phyloP scores from a whole-genome alignment of 768 basidiomycete genomes.

The Glaciozyma martinii region DNA sequence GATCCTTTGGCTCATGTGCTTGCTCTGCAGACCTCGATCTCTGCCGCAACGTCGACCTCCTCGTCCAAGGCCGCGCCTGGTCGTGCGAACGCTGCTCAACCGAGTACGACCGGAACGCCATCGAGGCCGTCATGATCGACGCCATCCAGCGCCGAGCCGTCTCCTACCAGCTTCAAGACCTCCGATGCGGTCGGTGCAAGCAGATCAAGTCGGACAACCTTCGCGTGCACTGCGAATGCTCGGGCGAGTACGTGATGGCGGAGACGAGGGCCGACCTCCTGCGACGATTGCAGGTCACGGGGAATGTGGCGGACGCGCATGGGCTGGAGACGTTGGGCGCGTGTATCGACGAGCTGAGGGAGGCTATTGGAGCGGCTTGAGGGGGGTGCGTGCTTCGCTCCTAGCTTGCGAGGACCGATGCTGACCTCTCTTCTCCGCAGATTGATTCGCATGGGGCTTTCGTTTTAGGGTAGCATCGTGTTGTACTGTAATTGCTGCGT shows the following conservation, averaged over 20 bases:
- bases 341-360: neutral
- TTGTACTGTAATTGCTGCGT: no score
- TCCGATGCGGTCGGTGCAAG: conserved; percentile 78
- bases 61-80: conserved; percentile 50
- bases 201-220: conserved; percentile 85
- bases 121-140: conserved; percentile 78
- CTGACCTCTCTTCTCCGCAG: no score
- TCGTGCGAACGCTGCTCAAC: conserved; percentile 61
- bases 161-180: conserved; percentile 76
- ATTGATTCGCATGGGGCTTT: no score
- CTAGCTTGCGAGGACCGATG: no score
- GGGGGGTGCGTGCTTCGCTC: no score
- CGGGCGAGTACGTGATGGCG: conserved; percentile 62
- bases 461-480: no score
- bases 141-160: conserved; percentile 61
- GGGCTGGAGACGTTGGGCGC: neutral
- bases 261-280: conserved; percentile 25
- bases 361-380: neutral
- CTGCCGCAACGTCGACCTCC: conserved; percentile 78
- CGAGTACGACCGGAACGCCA: conserved; percentile 77
- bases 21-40: conserved; percentile 70
- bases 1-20: neutral
- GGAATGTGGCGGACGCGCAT: conserved; percentile 25
- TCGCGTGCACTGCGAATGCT: conserved; percentile 74
- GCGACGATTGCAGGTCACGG: conserved; percentile 25